Evolutionary conservation across 1,284 basidiomycete genomes (phyloP).

Genomic region (Phylloboletellus chloephorus): DNA sequence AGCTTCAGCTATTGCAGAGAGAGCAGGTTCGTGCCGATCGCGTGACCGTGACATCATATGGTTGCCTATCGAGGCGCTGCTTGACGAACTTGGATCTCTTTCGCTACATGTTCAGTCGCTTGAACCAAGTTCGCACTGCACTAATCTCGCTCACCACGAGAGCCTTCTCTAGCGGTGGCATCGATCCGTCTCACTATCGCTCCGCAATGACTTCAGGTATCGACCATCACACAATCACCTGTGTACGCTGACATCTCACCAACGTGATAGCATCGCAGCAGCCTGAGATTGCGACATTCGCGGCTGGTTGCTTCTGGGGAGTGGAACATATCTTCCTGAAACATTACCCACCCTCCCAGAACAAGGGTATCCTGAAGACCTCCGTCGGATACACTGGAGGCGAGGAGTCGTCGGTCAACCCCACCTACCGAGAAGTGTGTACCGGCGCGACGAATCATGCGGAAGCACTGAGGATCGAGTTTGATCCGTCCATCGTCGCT

Average conservation of each 20-base stretch:
- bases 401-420: constrained; percentile 46
- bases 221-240: neutral
- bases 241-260: neutral
- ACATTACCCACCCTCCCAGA: constrained; percentile 63
- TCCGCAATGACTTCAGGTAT: constrained; percentile 27
- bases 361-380: constrained; percentile 67
- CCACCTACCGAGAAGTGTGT: constrained; percentile 77
- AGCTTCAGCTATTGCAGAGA: constrained; percentile 57
- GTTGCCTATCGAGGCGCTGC: neutral
- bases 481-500: constrained; percentile 71
- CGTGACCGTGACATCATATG: constrained; percentile 1
- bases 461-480: constrained; percentile 83
- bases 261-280: constrained; percentile 16
- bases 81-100: neutral
- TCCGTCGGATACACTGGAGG: constrained; percentile 83
- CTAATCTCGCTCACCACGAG: constrained; percentile 21
- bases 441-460: constrained; percentile 83
- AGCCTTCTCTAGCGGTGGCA: constrained; percentile 9
- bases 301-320: constrained; percentile 81
- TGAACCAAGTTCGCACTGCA: constrained; percentile 20
- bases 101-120: constrained; percentile 17
- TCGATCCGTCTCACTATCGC: constrained; percentile 28
- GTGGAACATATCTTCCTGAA: constrained; percentile 84
- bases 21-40: constrained; percentile 23
- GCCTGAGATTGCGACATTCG: constrained; percentile 71